Conservation (phyloP, 352 stramenopile genomes). For the Globisporangium perplexum region DNA sequence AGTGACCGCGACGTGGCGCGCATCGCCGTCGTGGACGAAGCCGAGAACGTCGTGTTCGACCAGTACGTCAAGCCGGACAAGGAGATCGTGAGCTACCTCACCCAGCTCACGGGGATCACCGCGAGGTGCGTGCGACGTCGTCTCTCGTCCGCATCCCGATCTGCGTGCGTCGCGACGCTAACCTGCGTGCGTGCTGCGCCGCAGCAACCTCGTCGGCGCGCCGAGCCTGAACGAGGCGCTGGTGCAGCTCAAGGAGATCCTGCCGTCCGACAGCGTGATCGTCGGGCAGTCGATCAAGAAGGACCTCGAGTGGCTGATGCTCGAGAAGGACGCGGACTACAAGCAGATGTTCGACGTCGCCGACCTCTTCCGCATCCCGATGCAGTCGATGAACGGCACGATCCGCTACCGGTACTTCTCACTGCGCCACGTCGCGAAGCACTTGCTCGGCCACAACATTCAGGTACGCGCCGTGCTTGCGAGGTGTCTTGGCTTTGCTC, state of each 20-base stretch:
- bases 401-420: conserved; percentile 85
- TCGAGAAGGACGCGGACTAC: conserved; percentile 84
- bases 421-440: conserved; percentile 77
- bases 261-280: conserved; percentile 84
- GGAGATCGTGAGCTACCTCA: conserved; percentile 88
- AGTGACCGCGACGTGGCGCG: conserved; percentile 88
- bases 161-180: background rate
- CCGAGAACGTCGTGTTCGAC: conserved; percentile 84
- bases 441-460: conserved; percentile 74
- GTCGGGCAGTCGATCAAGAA: conserved; percentile 93
- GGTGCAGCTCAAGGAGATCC: conserved; percentile 56
- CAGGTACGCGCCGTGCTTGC: conserved; percentile 26
- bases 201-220: conserved; percentile 57
- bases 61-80: conserved; percentile 85
- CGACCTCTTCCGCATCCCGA: conserved; percentile 77
- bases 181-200: background rate
- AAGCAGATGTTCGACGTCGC: conserved; percentile 81
- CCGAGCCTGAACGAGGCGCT: conserved; percentile 72
- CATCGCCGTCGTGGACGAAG: conserved; percentile 86
- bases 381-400: conserved; percentile 63
- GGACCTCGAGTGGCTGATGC: conserved; percentile 87
- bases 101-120: conserved; percentile 85
- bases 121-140: conserved; percentile 54
- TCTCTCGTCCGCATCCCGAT: too few species aligned
- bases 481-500: background rate